phyloP scores from a whole-genome alignment of 2,329 filamentous ascomycete species.

The Bertia moriformis region DNA sequence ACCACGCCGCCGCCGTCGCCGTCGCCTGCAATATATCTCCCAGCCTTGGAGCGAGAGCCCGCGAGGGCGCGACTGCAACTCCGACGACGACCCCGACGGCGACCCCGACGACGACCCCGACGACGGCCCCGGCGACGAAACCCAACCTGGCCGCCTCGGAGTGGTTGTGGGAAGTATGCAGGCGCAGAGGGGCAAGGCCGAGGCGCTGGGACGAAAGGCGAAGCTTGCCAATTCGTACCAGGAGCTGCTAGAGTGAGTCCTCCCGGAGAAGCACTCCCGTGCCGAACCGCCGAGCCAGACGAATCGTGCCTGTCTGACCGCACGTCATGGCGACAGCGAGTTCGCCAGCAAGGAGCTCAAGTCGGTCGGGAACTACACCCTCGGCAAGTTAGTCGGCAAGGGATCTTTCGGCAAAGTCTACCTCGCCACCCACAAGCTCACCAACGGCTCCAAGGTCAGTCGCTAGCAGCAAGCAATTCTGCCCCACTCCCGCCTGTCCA shows the following conservation, averaged over 20 bases:
- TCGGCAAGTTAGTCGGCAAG: constrained; percentile 87
- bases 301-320: no score
- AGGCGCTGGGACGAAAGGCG: constrained; percentile 3
- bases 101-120: no score
- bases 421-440: constrained; percentile 87
- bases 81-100: no score
- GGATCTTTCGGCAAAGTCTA: constrained; percentile 98
- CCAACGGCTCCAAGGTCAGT: constrained; percentile 85
- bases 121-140: no score
- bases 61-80: no score
- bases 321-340: no score
- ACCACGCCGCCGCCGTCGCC: no score
- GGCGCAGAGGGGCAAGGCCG: constrained; percentile 2
- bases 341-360: constrained; percentile 84
- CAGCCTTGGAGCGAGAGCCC: no score
- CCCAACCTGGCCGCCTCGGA: no score
- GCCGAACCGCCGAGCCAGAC: neutral
- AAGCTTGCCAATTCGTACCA: constrained; percentile 1
- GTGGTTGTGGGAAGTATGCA: constrained; percentile 2
- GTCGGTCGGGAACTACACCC: constrained; percentile 84
- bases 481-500: constrained; percentile 2
- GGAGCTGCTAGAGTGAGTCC: constrained; percentile 3
- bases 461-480: constrained; percentile 1
- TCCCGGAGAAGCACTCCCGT: neutral
- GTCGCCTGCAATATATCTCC: no score